Evolutionary conservation across 768 basidiomycete species (phyloP), one percentile per base, ranked within the genome.

Genomic region (Chalciporus sphaerocephalus): DNA sequence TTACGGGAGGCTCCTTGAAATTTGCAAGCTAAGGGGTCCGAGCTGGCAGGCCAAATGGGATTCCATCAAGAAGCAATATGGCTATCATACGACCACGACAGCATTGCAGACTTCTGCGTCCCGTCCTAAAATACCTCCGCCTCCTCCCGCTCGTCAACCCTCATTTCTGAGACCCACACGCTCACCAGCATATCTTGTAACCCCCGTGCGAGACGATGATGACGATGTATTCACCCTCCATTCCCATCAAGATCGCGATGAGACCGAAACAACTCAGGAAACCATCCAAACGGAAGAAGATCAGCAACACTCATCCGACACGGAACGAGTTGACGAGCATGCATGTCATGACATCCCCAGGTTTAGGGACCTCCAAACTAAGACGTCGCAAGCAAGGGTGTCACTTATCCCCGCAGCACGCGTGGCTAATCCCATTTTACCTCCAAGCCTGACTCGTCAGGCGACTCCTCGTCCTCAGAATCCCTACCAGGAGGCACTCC

Each of bases 1-100:
- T 58, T 94, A 92, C 61, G 80, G 81, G 16, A 87, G 89, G 61
- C 65, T 94, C 23, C 67, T 94, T 48, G 91, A 92, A 62, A 70
- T 94, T 3, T 87, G 87, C 37, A 88, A 86, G 33, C 59, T 92
- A 55, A 87, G 81, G 66, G 92, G 87, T 9, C 73, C 71, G 46
- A 85, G 78, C 58, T 94, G 91, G 90, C 78, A 73, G 23, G 84
- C 81, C 23, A 91, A 91, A 64, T 94, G 92, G 92, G 69, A 69
- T 25, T 71, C 71, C 51, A 81, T 87, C 43, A 92, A 85, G 69
- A 59, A 60, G 25, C 78, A 80, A 52, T 61, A 79, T 52, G 72
- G 69, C 11, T 72, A 75, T 51, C 66, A n/a, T 32, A n/a, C 30
- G 30, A 5, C 28, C 28, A 28, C 54, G 21, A 51, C 49, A 18